Conservation (phyloP, 768 basidiomycete species). For the Calocybe gangraenosa region DNA sequence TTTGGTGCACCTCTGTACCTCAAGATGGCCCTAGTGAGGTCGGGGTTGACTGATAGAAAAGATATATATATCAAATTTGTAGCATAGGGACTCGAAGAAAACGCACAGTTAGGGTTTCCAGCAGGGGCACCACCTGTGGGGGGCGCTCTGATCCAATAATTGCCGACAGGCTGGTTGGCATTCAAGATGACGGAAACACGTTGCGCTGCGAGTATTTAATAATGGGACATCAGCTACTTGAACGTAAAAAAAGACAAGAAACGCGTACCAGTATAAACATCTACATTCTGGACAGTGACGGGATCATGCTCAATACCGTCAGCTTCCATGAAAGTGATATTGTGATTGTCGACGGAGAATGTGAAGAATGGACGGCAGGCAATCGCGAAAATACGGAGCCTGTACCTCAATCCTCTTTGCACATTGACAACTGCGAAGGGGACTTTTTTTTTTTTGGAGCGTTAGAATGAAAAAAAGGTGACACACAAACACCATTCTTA, state of each 20-base stretch:
- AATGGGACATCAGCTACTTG: not conserved
- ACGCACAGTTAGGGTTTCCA: constrained; percentile 20
- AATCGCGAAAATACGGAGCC: constrained; percentile 44
- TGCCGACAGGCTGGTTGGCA: constrained; percentile 38
- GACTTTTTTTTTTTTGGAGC: constrained; percentile 14
- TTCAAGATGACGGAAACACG: constrained; percentile 33
- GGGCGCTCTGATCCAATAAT: constrained; percentile 40
- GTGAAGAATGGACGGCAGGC: constrained; percentile 43
- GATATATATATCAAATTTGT: not conserved
- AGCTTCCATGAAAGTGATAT: constrained; percentile 31
- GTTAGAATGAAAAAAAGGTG: constrained; percentile 19
- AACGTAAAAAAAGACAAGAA: not conserved
- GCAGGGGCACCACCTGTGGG: constrained; percentile 18
- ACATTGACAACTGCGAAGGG: constrained; percentile 42
- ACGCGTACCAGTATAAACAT: constrained; percentile 35
- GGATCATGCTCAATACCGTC: constrained; percentile 39
- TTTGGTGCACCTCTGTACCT: constrained; percentile 26
- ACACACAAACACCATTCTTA: constrained; percentile 26
- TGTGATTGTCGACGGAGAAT: constrained; percentile 34
- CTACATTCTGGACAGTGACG: constrained; percentile 34
- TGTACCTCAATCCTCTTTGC: constrained; percentile 36
- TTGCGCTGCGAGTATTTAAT: constrained; percentile 21
- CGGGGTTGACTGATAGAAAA: constrained; percentile 15
- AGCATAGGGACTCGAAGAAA: not conserved
- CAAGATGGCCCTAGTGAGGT: constrained; percentile 27